These are phyloP conservation scores for Phylloporus rhodoxanthus DNA, from an alignment of 768 basidiomycete species.

Conservation along the genomic window DNA sequence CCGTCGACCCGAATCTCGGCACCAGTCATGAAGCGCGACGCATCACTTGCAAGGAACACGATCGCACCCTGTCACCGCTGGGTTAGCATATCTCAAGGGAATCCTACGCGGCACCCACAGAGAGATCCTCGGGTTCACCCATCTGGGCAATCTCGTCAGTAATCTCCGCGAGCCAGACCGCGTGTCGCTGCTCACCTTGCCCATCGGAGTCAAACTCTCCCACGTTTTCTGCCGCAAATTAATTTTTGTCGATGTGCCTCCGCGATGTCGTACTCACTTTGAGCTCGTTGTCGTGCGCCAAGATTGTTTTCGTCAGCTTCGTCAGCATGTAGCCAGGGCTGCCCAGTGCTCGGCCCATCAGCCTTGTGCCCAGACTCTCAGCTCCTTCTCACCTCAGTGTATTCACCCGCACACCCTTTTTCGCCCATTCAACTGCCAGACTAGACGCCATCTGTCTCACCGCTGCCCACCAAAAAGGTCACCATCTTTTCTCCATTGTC, in stretches of 20 bases:
- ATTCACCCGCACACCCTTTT: conserved; percentile 82
- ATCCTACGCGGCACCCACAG: conserved; percentile 40
- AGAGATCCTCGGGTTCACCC: conserved; percentile 89
- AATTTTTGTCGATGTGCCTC: background rate
- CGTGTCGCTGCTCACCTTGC: conserved; percentile 46
- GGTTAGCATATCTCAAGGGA: background rate
- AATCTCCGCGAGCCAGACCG: background rate
- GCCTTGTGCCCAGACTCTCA: background rate
- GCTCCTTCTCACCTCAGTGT: conserved; percentile 49
- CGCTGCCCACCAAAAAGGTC: conserved; percentile 38
- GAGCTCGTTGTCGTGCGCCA: conserved; percentile 68
- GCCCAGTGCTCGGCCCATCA: conserved; percentile 5
- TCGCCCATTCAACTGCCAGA: conserved; percentile 95
- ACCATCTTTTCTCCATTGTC: background rate
- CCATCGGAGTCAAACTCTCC: conserved; percentile 83
- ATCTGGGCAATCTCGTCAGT: conserved; percentile 43
- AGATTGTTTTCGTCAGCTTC: conserved; percentile 77
- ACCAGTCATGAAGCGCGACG: conserved; percentile 86
- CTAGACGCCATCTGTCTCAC: conserved; percentile 93
- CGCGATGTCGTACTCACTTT: conserved; percentile 42
- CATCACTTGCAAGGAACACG: conserved; percentile 87
- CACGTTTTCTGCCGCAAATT: conserved; percentile 58
- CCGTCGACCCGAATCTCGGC: conserved; percentile 83
- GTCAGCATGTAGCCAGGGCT: conserved; percentile 96
- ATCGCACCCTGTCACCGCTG: conserved; percentile 59